phyloP scores from a whole-genome alignment of 192 early-diverging fungal genomes.

The Coemansia sp. region DNA sequence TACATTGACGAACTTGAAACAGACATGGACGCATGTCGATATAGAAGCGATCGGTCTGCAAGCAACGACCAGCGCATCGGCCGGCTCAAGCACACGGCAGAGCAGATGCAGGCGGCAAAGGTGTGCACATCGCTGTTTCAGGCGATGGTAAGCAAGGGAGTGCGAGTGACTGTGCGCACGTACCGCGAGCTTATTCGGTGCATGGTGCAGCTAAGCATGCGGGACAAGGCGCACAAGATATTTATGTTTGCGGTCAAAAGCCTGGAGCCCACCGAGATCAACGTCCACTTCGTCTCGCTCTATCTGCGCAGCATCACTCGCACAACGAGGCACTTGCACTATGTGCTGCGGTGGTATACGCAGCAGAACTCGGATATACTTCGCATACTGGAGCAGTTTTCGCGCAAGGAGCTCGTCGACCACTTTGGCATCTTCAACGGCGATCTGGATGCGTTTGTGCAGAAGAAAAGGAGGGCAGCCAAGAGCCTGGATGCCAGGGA shows the following conservation, averaged over 20 bases:
- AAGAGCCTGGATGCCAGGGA: conserved; percentile 5
- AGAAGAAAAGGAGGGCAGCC: conserved; percentile 9
- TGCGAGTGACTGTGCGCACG: conserved; percentile 23
- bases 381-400: conserved; percentile 11
- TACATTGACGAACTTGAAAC: conserved; percentile 34
- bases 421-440: conserved; percentile 48
- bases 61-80: not conserved
- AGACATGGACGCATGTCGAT: conserved; percentile 2
- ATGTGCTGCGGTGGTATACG: conserved; percentile 18
- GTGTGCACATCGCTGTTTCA: conserved; percentile 45
- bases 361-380: conserved; percentile 10
- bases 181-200: conserved; percentile 48
- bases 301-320: conserved; percentile 31
- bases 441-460: conserved; percentile 26
- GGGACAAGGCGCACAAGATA: conserved; percentile 42
- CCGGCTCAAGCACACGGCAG: conserved; percentile 1
- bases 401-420: conserved; percentile 21
- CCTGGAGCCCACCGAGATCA: conserved; percentile 14
- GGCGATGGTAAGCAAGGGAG: conserved; percentile 23
- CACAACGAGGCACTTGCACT: conserved; percentile 28
- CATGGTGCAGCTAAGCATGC: conserved; percentile 33
- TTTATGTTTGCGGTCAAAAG: conserved; percentile 45
- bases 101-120: conserved; percentile 29
- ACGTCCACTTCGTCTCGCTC: conserved; percentile 21
- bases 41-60: not conserved